Conservation (phyloP, 2,329 filamentous ascomycete genomes). For the Monosporascus sp. region DNA sequence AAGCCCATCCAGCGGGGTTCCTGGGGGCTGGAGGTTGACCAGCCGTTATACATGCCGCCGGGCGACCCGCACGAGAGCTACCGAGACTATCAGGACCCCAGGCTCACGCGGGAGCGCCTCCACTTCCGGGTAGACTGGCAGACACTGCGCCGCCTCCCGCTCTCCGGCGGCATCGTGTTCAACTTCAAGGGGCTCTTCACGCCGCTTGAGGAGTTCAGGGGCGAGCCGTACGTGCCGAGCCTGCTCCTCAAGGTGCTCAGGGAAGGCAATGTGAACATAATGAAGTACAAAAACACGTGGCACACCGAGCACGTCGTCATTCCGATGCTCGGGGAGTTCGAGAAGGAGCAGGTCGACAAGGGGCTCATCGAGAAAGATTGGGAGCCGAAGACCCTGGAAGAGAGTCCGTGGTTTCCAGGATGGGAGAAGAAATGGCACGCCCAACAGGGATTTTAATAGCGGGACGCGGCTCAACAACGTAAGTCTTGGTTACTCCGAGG, state of each 20-base stretch:
- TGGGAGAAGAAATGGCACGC: slow-evolving; percentile 69
- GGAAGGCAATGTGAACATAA: slow-evolving; percentile 63
- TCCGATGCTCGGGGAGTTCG: slow-evolving; percentile 59
- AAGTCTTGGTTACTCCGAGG: no score
- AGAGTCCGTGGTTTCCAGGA: slow-evolving; percentile 69
- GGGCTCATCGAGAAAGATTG: slow-evolving; percentile 57
- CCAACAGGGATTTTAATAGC: slow-evolving; percentile 24
- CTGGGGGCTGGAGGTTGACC: slow-evolving; percentile 74
- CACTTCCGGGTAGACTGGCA: slow-evolving; percentile 83
- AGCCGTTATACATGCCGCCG: slow-evolving; percentile 69
- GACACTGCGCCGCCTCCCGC: slow-evolving; percentile 70
- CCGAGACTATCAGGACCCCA: slow-evolving; percentile 51
- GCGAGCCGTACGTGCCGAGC: slow-evolving; percentile 69
- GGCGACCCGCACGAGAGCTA: slow-evolving; percentile 59
- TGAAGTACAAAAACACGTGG: slow-evolving; percentile 80
- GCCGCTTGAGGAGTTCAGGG: slow-evolving; percentile 60
- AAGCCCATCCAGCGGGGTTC: slow-evolving; percentile 78
- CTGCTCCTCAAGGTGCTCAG: slow-evolving; percentile 63
- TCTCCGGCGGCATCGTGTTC: slow-evolving; percentile 73
- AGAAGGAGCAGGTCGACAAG: slow-evolving; percentile 58
- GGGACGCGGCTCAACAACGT: no score
- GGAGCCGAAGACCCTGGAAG: slow-evolving; percentile 64
- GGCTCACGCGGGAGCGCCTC: slow-evolving; percentile 53
- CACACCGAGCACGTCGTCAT: slow-evolving; percentile 70
- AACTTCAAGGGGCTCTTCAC: slow-evolving; percentile 89